Evolutionary conservation across 805 yeast species (phyloP).

Genomic region (Blastobotrys americana): DNA sequence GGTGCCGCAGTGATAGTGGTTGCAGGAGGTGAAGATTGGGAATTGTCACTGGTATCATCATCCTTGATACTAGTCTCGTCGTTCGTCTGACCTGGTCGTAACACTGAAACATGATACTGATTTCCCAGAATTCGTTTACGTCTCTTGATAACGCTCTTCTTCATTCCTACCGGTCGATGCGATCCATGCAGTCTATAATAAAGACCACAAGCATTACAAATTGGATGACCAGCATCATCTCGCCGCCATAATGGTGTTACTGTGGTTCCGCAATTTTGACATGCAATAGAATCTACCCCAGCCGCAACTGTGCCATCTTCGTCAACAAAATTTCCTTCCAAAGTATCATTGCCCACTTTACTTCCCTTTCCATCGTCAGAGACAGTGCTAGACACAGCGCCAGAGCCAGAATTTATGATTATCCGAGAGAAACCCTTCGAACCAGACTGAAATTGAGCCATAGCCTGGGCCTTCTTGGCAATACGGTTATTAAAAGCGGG

Average conservation of each 20-base stretch:
- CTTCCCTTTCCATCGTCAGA: slow-evolving; percentile 1
- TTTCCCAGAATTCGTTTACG: slow-evolving; percentile 46
- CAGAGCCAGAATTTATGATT: not conserved
- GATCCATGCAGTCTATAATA: slow-evolving; percentile 68
- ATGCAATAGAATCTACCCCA: slow-evolving; percentile 45
- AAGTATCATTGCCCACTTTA: slow-evolving; percentile 14
- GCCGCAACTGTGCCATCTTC: slow-evolving; percentile 14
- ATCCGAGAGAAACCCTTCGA: not conserved
- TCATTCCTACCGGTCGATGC: slow-evolving; percentile 72
- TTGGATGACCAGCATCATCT: slow-evolving; percentile 72
- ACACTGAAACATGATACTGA: slow-evolving; percentile 12
- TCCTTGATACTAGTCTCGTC: no score
- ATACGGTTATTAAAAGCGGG: slow-evolving; percentile 71
- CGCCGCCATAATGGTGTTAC: slow-evolving; percentile 85
- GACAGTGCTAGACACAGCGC: slow-evolving; percentile 8
- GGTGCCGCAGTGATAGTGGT: not conserved
- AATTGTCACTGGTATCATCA: not conserved
- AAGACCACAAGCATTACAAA: slow-evolving; percentile 81
- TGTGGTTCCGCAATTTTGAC: slow-evolving; percentile 77
- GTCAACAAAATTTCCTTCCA: slow-evolving; percentile 4
- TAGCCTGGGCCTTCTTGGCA: slow-evolving; percentile 11
- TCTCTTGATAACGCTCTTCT: slow-evolving; percentile 64
- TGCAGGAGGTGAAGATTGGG: not conserved
- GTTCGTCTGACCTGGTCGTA: not conserved
- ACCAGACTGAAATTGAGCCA: not conserved